phyloP scores from a whole-genome alignment of 805 yeast species.

The Scheffersomyces stipitis region DNA sequence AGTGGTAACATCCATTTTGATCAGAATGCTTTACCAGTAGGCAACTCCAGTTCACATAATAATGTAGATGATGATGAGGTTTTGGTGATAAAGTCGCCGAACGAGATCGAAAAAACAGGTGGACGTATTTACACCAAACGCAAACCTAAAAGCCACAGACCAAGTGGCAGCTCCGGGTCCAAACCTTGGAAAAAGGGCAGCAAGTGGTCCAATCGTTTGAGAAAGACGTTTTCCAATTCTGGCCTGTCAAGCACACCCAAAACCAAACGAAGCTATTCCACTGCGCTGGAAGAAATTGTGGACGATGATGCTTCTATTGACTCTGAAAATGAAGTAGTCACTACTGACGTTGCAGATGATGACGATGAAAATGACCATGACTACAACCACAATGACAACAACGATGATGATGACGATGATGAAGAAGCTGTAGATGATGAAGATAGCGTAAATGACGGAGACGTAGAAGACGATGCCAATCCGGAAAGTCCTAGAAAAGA shows the following conservation, averaged over 20 bases:
- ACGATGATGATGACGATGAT: constrained; percentile 12
- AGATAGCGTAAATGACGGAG: constrained; percentile 13
- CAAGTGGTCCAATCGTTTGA: constrained; percentile 22
- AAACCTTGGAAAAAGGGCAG: constrained; percentile 9
- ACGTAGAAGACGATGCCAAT: constrained; percentile 1
- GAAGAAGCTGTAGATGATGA: constrained; percentile 18
- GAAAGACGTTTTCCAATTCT: constrained; percentile 23
- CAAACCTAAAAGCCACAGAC: constrained; percentile 13
- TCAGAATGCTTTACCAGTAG: too few species aligned
- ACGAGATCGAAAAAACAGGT: constrained; percentile 53
- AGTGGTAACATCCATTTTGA: too few species aligned
- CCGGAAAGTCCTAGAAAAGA: too few species aligned
- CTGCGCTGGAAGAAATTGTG: constrained; percentile 6
- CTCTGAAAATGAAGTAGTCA: constrained; percentile 15
- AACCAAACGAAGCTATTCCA: background rate
- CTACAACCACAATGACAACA: too few species aligned
- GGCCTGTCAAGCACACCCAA: constrained; percentile 3
- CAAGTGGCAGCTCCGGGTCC: constrained; percentile 14
- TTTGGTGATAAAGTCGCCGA: constrained; percentile 72
- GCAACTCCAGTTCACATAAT: too few species aligned
- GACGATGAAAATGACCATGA: constrained; percentile 6
- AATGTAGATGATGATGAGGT: constrained; percentile 72
- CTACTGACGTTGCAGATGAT: constrained; percentile 6
- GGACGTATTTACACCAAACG: constrained; percentile 33
- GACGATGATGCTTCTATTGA: constrained; percentile 22